A percentile compares a stretch with the other conserved stretches of the same genome.
These are phyloP conservation scores for Lophium mytilinum DNA, from an alignment of 495 filamentous ascomycete species.

Conservation along the genomic window DNA sequence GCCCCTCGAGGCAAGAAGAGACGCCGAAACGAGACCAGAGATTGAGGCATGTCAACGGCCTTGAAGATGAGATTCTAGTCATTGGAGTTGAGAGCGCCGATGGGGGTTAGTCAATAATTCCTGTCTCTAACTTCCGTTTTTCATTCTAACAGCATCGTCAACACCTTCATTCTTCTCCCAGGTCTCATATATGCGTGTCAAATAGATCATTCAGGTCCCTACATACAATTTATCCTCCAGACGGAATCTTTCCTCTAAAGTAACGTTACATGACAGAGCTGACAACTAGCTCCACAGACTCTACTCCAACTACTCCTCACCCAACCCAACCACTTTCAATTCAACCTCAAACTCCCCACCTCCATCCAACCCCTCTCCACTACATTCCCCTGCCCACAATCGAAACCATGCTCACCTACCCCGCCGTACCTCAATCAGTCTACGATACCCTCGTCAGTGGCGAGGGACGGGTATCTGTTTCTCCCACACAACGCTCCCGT, in stretches of 20 bases:
- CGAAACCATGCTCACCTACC: slow-evolving; percentile 18
- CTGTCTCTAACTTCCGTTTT: background rate
- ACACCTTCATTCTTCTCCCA: too few species aligned
- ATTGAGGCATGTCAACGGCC: background rate
- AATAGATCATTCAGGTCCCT: too few species aligned
- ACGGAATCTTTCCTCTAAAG: too few species aligned
- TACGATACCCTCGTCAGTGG: slow-evolving; percentile 16
- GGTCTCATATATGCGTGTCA: too few species aligned
- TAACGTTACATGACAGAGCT: too few species aligned
- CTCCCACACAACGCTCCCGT: background rate
- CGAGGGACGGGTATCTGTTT: background rate
- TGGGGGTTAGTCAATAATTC: background rate
- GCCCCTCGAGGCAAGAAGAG: background rate
- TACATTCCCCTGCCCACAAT: slow-evolving; percentile 12
- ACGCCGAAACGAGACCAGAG: background rate
- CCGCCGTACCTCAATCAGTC: slow-evolving; percentile 2
- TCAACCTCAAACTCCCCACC: background rate
- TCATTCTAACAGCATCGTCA: too few species aligned
- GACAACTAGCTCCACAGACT: too few species aligned
- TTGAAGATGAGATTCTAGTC: background rate
- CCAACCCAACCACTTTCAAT: background rate
- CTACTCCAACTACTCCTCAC: background rate
- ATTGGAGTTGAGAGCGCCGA: background rate
- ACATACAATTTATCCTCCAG: too few species aligned
- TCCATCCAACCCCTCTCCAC: slow-evolving; percentile 3